Evolutionary conservation across 192 early-diverging fungal species (phyloP), one percentile per base, ranked within the genome.

Genomic region (Entomortierella chlamydospora): DNA sequence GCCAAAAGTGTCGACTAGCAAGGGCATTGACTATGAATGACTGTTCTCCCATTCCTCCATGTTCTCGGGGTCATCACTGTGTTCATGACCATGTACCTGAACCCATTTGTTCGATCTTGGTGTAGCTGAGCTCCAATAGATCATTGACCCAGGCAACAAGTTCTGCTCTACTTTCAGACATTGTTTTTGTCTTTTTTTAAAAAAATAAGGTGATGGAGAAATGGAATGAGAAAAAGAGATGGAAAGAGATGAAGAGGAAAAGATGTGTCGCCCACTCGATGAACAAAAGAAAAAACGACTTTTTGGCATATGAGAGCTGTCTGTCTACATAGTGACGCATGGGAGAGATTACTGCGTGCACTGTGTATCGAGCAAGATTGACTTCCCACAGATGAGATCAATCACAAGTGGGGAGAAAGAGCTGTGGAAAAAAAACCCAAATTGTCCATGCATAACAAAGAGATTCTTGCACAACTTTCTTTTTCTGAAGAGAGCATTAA

Each of bases 141-240:
- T 95, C 93, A 81, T 99, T 99, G 70, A 97, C 70, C 98, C 98
- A 98, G 42, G 87, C 89, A 17, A 99, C 70, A 31, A 99, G 85
- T 72, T 97, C 96, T 49, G 91, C 91, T 83, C 96, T 89, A 70
- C 92, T 93, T 89, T 97, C 95, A 49, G 85, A 83, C 96, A 97
- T 97, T 22, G 54, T 61, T 34, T 6, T 4, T 47, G 25, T 13
- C 11, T 26, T 2, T 25, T 57, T 4, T 64, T 39, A 58, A 9
- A 33, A 47, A 59, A 42, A 29, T 45, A 60, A 26, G 33, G 45
- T 17, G 20, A 58, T 51, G 53, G 51, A 25, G 26, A 29, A 42
- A 18, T 47, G 59, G 42, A 20, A 20, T 34, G 33, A 22, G 15
- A 51, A 43, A 43, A 37, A 31, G 22, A 56, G 37, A n/a, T 31